These are phyloP conservation scores for Monosporozyma servazzii DNA, from an alignment of 805 yeast species.

Conservation along the genomic window DNA sequence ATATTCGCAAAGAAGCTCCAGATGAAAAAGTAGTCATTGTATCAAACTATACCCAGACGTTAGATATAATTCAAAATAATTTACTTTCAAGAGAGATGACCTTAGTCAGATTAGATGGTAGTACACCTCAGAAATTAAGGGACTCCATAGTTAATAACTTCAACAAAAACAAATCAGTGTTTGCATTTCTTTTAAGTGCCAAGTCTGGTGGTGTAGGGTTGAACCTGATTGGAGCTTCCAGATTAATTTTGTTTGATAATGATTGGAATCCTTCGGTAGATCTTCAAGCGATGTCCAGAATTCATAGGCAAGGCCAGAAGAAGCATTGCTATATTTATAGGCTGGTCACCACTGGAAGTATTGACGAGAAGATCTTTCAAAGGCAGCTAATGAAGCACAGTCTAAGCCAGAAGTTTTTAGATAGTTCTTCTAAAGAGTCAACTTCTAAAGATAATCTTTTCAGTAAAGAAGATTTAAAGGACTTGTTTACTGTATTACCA, in stretches of 20 bases:
- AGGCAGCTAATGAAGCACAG: constrained; percentile 80
- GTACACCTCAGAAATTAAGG: constrained; percentile 60
- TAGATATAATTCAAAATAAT: constrained; percentile 61
- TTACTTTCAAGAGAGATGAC: constrained; percentile 41
- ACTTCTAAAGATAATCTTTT: constrained; percentile 56
- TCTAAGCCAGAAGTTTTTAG: constrained; percentile 64
- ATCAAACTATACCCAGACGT: constrained; percentile 80
- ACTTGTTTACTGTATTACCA: constrained; percentile 54
- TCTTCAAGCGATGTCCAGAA: constrained; percentile 89
- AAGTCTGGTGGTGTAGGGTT: constrained; percentile 93
- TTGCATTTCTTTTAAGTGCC: constrained; percentile 72
- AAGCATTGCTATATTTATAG: constrained; percentile 74
- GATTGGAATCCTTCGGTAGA: constrained; percentile 97
- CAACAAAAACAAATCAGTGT: constrained; percentile 41
- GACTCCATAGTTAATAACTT: constrained; percentile 59
- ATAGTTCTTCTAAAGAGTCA: constrained; percentile 19
- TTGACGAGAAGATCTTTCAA: constrained; percentile 90
- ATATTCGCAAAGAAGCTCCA: constrained; percentile 32
- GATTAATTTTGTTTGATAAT: constrained; percentile 78
- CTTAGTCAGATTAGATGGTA: constrained; percentile 71
- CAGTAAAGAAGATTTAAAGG: constrained; percentile 56
- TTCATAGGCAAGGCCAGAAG: constrained; percentile 88
- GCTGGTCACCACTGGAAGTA: constrained; percentile 75
- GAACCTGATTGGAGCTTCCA: constrained; percentile 80
- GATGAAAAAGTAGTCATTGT: constrained; percentile 77